Evolutionary conservation across 2,329 filamentous ascomycete species (phyloP).

Genomic region (Epichloe glyceriae): DNA sequence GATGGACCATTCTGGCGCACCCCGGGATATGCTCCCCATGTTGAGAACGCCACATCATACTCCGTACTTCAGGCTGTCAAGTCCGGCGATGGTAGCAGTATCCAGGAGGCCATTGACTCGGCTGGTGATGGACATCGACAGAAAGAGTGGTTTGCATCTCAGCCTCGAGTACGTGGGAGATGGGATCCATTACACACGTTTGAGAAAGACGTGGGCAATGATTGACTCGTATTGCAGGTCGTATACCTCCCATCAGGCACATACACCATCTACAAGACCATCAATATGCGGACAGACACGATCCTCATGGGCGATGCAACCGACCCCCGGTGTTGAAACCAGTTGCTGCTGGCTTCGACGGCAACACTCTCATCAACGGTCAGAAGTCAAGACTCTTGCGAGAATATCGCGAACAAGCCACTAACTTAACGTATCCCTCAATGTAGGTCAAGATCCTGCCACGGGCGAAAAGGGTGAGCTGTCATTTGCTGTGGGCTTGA

Average conservation of each 20-base stretch:
- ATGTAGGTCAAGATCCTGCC: constrained; percentile 19
- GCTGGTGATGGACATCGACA: constrained; percentile 21
- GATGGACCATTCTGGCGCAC: constrained; percentile 25
- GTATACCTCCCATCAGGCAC: constrained; percentile 31
- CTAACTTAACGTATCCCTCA: neutral
- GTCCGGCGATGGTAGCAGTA: constrained; percentile 23
- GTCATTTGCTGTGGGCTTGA: constrained; percentile 29
- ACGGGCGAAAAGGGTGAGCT: constrained; percentile 22
- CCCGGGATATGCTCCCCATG: constrained; percentile 27
- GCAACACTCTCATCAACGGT: constrained; percentile 22
- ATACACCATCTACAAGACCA: constrained; percentile 26
- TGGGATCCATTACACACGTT: neutral
- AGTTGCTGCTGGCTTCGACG: constrained; percentile 21
- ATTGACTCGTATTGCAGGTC: constrained; percentile 11
- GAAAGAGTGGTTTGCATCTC: constrained; percentile 26
- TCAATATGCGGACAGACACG: constrained; percentile 30
- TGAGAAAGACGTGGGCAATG: neutral
- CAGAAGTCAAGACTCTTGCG: neutral
- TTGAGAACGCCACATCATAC: constrained; percentile 24
- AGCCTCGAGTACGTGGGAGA: constrained; percentile 22
- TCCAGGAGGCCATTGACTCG: constrained; percentile 27
- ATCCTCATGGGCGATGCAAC: constrained; percentile 33
- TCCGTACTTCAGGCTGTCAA: constrained; percentile 25
- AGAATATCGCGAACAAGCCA: neutral
- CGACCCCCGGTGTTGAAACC: constrained; percentile 30